Evolutionary conservation across 202 grass and related monocot genomes (phyloP).

Genomic region (Zizania palustris): DNA sequence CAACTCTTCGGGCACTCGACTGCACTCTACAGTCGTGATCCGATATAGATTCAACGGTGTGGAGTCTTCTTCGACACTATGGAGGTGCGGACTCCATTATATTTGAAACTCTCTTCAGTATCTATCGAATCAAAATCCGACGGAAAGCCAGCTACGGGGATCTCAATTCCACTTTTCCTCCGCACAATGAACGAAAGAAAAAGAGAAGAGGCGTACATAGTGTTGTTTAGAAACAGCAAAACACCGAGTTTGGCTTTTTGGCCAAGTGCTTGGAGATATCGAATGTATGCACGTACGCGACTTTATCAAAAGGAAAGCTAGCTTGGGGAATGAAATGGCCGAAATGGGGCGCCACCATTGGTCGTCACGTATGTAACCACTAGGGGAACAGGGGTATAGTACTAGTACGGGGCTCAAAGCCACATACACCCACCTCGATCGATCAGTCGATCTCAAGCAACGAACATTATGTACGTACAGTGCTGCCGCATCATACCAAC

Average conservation of each 20-base stretch:
- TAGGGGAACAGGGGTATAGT: constrained; percentile 51
- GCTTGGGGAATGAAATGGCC: constrained; percentile 37
- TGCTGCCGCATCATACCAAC: not conserved
- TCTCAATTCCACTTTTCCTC: not conserved
- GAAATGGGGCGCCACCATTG: constrained; percentile 34
- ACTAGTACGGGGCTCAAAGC: not conserved
- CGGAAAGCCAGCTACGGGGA: too few species aligned
- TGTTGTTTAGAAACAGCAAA: constrained; percentile 35
- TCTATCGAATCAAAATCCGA: too few species aligned
- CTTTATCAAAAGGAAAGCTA: constrained; percentile 46
- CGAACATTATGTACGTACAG: constrained; percentile 7
- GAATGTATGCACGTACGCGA: constrained; percentile 5
- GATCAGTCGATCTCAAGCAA: too few species aligned
- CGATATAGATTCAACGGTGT: too few species aligned
- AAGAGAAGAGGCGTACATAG: not conserved
- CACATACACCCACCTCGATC: constrained; percentile 5
- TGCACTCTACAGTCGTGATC: too few species aligned
- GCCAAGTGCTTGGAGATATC: constrained; percentile 39
- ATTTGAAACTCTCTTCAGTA: too few species aligned
- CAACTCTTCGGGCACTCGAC: too few species aligned
- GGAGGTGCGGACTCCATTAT: too few species aligned
- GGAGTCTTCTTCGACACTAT: too few species aligned
- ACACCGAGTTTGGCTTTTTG: constrained; percentile 29
- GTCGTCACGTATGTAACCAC: constrained; percentile 48
- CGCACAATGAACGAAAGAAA: not conserved